phyloP scores from a whole-genome alignment of 192 early-diverging fungal genomes.

The Podila epicladia region DNA sequence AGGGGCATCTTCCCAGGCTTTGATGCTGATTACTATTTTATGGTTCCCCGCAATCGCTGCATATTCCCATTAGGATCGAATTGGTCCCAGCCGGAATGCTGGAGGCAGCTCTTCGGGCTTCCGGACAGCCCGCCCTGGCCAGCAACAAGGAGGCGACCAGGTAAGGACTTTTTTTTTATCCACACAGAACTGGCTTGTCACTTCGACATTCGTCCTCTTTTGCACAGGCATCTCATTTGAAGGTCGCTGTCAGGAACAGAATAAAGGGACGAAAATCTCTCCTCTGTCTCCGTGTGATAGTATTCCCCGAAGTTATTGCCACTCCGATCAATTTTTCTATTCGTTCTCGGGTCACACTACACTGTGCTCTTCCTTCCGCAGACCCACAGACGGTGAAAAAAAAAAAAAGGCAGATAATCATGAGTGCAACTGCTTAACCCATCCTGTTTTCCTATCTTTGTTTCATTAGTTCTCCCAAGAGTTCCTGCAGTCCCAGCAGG shows the following conservation, averaged over 20 bases:
- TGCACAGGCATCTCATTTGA: not conserved
- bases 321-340: no score
- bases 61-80: conserved; percentile 26
- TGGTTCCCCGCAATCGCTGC: conserved; percentile 23
- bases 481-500: conserved; percentile 56
- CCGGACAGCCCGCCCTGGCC: conserved; percentile 38
- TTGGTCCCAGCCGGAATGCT: conserved; percentile 22
- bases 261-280: no score
- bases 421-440: not conserved
- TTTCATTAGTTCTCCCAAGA: conserved; percentile 64
- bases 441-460: not conserved
- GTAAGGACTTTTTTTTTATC: conserved; percentile 2
- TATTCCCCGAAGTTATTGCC: no score
- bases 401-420: conserved; percentile 1
- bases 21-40: conserved; percentile 5
- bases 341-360: no score
- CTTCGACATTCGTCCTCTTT: not conserved
- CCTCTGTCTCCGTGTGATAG: no score
- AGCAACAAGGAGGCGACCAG: conserved; percentile 47
- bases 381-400: no score
- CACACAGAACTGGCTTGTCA: no score
- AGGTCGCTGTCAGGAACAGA: no score
- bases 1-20: not conserved
- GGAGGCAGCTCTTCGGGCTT: conserved; percentile 44
- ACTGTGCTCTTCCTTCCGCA: no score